Percentiles rank a stretch among this genome's conserved stretches.
These are phyloP conservation scores for Candida sp. DNA, from an alignment of 1,139 yeast species.

Conservation along the genomic window DNA sequence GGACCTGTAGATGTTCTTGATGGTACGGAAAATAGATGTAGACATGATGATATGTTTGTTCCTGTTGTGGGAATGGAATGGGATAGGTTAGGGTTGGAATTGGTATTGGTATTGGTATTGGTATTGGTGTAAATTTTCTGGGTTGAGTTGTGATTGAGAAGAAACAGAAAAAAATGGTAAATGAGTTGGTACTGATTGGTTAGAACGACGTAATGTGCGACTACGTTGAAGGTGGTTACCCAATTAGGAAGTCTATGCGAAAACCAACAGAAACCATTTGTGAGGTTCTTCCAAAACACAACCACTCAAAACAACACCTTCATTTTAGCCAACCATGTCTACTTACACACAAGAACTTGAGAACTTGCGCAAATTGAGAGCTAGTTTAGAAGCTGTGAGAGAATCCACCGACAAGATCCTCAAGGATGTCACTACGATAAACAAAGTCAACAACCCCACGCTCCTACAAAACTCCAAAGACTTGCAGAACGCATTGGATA, in stretches of 20 bases:
- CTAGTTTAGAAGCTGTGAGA: constrained; percentile 32
- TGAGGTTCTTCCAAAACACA: neutral
- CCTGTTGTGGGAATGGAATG: no score
- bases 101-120: no score
- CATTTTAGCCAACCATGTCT: neutral
- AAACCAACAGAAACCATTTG: neutral
- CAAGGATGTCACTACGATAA: constrained; percentile 26
- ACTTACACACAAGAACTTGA: constrained; percentile 19
- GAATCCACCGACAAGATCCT: constrained; percentile 30
- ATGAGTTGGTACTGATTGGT: constrained; percentile 4
- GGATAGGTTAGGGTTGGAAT: no score
- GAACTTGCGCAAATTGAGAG: constrained; percentile 29
- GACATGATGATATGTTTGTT: constrained; percentile 42
- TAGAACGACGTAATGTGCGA: neutral
- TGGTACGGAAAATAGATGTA: constrained; percentile 62
- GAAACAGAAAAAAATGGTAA: neutral
- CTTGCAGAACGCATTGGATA: constrained; percentile 7
- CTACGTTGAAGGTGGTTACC: neutral
- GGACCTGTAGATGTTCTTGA: constrained; percentile 62
- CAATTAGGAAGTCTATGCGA: constrained; percentile 1
- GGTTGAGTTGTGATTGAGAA: neutral
- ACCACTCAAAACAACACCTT: neutral
- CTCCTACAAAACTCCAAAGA: constrained; percentile 11
- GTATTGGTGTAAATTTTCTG: neutral
- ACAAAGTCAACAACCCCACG: constrained; percentile 12